These are phyloP conservation scores for Dittrichia graveolens DNA, from an alignment of 129 eudicot species.

Conservation along the genomic window DNA sequence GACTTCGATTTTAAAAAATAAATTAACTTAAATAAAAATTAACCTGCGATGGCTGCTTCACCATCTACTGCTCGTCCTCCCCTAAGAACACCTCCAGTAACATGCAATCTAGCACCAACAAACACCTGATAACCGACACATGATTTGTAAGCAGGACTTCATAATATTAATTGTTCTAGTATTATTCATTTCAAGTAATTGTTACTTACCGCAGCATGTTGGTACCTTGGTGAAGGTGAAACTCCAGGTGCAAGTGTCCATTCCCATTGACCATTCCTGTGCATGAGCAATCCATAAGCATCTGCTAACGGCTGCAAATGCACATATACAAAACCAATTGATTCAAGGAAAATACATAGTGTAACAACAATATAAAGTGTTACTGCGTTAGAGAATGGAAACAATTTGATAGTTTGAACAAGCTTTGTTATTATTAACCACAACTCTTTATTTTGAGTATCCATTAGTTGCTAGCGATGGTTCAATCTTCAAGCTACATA, in stretches of 20 bases:
- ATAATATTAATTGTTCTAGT: not conserved
- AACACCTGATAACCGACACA: conserved; percentile 65
- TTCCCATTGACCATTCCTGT: conserved; percentile 95
- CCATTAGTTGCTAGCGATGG: not conserved
- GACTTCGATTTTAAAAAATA: not conserved
- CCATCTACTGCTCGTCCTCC: conserved; percentile 93
- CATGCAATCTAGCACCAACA: conserved; percentile 98
- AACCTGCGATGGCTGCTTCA: conserved; percentile 89
- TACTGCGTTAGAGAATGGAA: not conserved
- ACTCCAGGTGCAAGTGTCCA: conserved; percentile 99
- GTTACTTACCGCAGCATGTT: conserved; percentile 90
- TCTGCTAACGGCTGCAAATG: conserved; percentile 83
- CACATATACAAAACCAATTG: conserved; percentile 33
- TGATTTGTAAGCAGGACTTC: not conserved
- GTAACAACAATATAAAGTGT: not conserved
- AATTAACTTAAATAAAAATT: conserved; percentile 7
- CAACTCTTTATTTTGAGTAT: not conserved
- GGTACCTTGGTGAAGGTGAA: conserved; percentile 93
- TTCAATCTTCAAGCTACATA: not conserved
- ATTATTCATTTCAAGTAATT: not conserved
- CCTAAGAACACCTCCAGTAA: conserved; percentile 89
- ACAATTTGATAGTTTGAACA: conserved; percentile 12
- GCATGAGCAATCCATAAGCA: conserved; percentile 98
- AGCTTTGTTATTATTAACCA: not conserved
- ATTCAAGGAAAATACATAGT: conserved; percentile 9